Conservation (phyloP, 306 rosid species). For the Lithocarpus polystachyus region DNA sequence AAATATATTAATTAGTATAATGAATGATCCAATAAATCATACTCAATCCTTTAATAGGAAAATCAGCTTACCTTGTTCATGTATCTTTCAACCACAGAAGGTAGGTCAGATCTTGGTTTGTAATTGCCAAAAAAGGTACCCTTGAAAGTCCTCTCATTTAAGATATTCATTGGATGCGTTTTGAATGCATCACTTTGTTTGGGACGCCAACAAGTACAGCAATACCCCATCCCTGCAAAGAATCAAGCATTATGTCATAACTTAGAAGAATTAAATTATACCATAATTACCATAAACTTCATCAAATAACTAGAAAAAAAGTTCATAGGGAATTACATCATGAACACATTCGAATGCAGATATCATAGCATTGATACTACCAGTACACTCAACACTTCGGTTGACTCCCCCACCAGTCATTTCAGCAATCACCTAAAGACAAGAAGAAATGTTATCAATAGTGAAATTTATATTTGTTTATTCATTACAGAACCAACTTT, state of each 20-base stretch:
- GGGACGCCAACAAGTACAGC: constrained; percentile 94
- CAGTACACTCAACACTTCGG: constrained; percentile 77
- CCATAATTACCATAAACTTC: no score
- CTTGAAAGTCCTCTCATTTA: constrained; percentile 80
- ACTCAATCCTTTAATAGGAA: not conserved
- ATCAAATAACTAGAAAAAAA: not conserved
- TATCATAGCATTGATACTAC: constrained; percentile 79
- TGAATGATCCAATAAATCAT: no score
- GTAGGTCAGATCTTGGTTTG: constrained; percentile 77
- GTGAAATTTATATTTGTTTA: not conserved
- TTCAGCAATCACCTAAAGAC: constrained; percentile 60
- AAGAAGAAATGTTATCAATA: no score
- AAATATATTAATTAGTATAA: no score
- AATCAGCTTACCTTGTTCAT: constrained; percentile 41
- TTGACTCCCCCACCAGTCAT: constrained; percentile 89
- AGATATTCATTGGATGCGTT: constrained; percentile 68
- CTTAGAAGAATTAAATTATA: not conserved
- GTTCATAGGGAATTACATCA: constrained; percentile 33
- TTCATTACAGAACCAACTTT: no score
- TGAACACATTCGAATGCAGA: constrained; percentile 92
- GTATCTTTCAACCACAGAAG: constrained; percentile 69
- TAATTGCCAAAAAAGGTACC: constrained; percentile 89
- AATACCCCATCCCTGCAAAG: constrained; percentile 79
- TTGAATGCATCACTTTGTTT: constrained; percentile 73
- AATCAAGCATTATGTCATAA: not conserved